Evolutionary conservation across 2,329 filamentous ascomycete genomes (phyloP), one percentile per base, ranked within the genome.

Genomic region (Pseudogymnoascus sp.): DNA sequence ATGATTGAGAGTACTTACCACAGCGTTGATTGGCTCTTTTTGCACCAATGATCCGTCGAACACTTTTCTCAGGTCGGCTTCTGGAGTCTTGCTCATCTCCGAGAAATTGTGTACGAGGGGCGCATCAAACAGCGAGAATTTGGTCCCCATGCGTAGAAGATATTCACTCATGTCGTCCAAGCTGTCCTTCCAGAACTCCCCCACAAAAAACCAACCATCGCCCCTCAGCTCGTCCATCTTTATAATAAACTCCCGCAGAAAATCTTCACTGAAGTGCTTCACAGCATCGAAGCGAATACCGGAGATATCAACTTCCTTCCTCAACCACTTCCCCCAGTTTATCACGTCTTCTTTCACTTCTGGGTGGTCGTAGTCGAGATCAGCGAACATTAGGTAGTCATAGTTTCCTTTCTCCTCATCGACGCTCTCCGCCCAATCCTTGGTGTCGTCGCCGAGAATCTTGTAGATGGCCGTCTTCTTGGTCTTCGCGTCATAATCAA

Each of bases 271-370:
- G 73, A 86, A 89, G 74, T 91, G 88, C 74, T 90, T 88, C 31
- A 86, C 84, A 11, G 88, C 88, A 72, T 91, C 88, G 61, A 91
- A 81, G 16, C 88, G 80, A 72, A 91, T 86, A 0, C 87, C 88
- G 66, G 81, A 79, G 10, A 91, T 75, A 0, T 82, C 81, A 0
- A 89, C 71, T 65, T 86, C 78, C 5, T 81, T 76, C 0, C 82
- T 80, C 64, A 91, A 78, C 88, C 88, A 91, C 4, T 81, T 76
- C 1, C 84, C 85, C 88, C 88, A 91, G 61, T 80, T 78, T 62
- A 86, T 77, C 3, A 90, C 80, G 67, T 91, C 88, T 3, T 80
- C 73, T 36, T 80, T 78, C 8, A 90, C 87, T 68, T 89, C 87
- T 0, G 79, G 78, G 64, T 88, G 81, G 2, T 76, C 74, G 71